Base-by-base conservation (phyloP, 139 green algal genomes). In the Volvox reticuliferus region DNA sequence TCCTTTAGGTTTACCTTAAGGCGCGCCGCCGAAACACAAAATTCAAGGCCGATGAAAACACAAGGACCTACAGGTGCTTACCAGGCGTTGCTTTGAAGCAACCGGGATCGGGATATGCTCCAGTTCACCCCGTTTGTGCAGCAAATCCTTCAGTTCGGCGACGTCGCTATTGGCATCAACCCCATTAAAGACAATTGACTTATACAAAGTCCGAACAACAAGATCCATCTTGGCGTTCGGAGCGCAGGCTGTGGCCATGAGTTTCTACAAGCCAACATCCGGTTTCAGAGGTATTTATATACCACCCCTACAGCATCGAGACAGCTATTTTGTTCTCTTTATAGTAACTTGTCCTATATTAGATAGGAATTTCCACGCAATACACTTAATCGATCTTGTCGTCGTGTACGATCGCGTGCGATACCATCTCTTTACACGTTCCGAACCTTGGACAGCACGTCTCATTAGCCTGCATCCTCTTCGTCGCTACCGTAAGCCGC, bases 401-500 rank as follows among this genome's bases (percentile, higher is more conserved):
- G 44, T 55, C 9, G 44, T 55, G 44, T 55, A 55, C 44, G 44
- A 55, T 55, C 44, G 44, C 44, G 44, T 55, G 44, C 44, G 44
- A 55, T 9, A 55, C 44, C 44, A 55, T 55, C 44, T 55, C 44
- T 55, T 14, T 9, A 55, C 44, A 55, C 44, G 9, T 14, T 55
- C 9, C 44, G 9, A 55, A 55, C 44, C 44, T 55, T 55, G 44
- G 44, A 55, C 44, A 55, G 44, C 9, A 55, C 44, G 44, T 73
- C 65, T 12, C 65, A 73, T 73, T 24, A 28, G 24, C 65, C 65
- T 73, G 21, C 65, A 28, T 73, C 65, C 21, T 90, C 86, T 1
- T 83, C 73, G 44, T 90, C 86, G 21, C 71, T 90, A 0, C 50
- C 86, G 21, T 90, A 90, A 22, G 86, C 44, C 1, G 85, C 44